Percentiles rank a stretch among this genome's conserved stretches.
Evolutionary conservation across 208 protist species (phyloP).

Genomic region (Balamuthia mandrillaris): DNA sequence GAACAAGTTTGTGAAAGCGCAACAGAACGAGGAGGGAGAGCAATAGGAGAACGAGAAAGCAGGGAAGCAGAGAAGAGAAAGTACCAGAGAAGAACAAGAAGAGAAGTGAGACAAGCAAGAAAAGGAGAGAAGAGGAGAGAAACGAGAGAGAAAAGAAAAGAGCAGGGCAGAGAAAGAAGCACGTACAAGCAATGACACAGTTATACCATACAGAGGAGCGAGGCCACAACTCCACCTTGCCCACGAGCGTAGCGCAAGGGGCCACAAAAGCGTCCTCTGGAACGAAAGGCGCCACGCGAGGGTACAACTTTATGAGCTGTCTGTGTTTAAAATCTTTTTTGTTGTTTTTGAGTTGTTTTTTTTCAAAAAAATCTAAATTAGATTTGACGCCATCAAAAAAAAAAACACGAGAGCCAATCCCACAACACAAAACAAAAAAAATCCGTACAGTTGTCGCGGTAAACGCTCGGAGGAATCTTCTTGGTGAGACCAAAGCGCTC

Average conservation of each 20-base stretch:
- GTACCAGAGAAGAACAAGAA: no score
- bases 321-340: not conserved
- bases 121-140: no score
- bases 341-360: not conserved
- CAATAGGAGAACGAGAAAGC: no score
- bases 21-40: not conserved
- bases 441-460: not conserved
- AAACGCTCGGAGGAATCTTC: not conserved
- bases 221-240: not conserved
- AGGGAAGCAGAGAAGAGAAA: no score
- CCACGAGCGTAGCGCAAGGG: not conserved
- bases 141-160: not conserved
- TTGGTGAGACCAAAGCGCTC: not conserved
- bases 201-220: not conserved
- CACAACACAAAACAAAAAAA: no score
- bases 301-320: not conserved
- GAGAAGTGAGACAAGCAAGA: no score
- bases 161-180: not conserved
- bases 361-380: no score
- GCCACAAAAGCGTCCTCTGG: not conserved
- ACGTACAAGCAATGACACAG: not conserved
- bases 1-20: not conserved
- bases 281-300: not conserved
- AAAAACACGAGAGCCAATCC: no score
- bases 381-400: no score